These are phyloP conservation scores for Colletotrichum sp. DNA, from an alignment of 2,329 filamentous ascomycete species.

Conservation along the genomic window DNA sequence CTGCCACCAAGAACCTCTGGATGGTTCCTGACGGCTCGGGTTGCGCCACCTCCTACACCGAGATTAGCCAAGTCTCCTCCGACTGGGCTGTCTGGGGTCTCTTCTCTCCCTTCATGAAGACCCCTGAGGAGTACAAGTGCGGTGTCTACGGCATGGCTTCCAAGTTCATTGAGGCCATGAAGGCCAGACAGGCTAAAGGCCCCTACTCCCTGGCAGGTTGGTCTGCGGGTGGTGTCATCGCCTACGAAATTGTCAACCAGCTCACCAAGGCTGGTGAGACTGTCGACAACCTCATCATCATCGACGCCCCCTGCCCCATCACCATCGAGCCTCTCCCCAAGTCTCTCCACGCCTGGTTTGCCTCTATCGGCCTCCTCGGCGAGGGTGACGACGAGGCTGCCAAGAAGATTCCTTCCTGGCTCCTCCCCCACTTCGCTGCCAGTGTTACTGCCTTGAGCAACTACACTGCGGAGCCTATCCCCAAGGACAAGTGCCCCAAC, in stretches of 20 bases:
- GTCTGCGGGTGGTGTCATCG: conserved; percentile 79
- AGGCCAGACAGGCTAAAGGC: conserved; percentile 71
- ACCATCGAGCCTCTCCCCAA: conserved; percentile 71
- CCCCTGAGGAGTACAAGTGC: conserved; percentile 60
- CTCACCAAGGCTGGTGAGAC: conserved; percentile 61
- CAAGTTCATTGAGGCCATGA: conserved; percentile 62
- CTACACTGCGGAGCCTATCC: conserved; percentile 70
- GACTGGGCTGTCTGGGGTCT: conserved; percentile 56
- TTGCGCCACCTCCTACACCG: conserved; percentile 71
- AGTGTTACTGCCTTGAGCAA: conserved; percentile 72
- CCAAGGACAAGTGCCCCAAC: conserved; percentile 62
- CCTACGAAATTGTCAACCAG: conserved; percentile 69
- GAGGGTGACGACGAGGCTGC: conserved; percentile 53
- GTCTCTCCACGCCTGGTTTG: conserved; percentile 74
- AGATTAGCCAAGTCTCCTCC: conserved; percentile 57
- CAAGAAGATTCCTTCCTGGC: conserved; percentile 71
- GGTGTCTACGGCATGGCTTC: conserved; percentile 61
- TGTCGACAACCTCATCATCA: conserved; percentile 66
- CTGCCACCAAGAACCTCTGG: conserved; percentile 52
- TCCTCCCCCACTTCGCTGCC: conserved; percentile 75
- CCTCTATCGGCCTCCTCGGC: conserved; percentile 73
- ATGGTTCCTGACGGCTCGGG: conserved; percentile 62
- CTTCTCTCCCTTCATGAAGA: conserved; percentile 70
- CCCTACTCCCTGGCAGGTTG: conserved; percentile 75
- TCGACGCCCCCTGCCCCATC: conserved; percentile 71